Evolutionary conservation across 2,329 filamentous ascomycete species (phyloP), one percentile per base, ranked within the genome.

Genomic region (Paecilomyces fulvus): DNA sequence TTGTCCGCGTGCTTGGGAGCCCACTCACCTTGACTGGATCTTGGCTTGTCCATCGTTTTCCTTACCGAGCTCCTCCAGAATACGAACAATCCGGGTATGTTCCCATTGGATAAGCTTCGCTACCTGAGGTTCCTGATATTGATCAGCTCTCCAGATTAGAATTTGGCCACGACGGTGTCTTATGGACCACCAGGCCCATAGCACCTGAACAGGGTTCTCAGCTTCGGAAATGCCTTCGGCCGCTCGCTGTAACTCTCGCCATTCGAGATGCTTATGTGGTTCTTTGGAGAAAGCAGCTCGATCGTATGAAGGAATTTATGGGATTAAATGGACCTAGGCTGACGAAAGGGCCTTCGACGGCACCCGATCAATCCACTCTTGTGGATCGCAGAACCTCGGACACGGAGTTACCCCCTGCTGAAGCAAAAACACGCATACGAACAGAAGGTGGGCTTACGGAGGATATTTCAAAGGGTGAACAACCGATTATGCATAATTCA

Each of bases 41-140:
- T 53, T 87, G 83, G 84, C 73, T 88, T 28, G 79, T 86, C 46
- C 73, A 86, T 25, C 77, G 83, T 52, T 87, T 82, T 60, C 85
- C 85, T 0, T 70, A 72, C 49, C 73, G 72, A 33, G 81, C 84
- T 48, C 84, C 85, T 1, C 83, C 85, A 4, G 78, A 77, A 55
- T 85, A 82, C 56, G 75, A 79, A 58, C 78, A 82, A 57, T 79
- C 79, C 52, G 85, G 84, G 85, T 87, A 79, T 61, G 76, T 65
- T 8, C 30, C 11, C 30, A 60, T 56, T 53, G 37, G 50, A 54
- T 31, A 52, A 11, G 7, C n/a, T 20, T 43, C 37, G 10, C 17
- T 17, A 17, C 37, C 14, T 3, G 20, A 46, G 7, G 10, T 7
- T 14, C 25, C 21, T 9, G 25, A 49, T 23, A n/a, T n/a, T 49